A percentile compares a stretch with the other conserved stretches of the same genome.
Evolutionary conservation across 306 rosid genomes (phyloP).

Genomic region (Hippophae rhamnoides): DNA sequence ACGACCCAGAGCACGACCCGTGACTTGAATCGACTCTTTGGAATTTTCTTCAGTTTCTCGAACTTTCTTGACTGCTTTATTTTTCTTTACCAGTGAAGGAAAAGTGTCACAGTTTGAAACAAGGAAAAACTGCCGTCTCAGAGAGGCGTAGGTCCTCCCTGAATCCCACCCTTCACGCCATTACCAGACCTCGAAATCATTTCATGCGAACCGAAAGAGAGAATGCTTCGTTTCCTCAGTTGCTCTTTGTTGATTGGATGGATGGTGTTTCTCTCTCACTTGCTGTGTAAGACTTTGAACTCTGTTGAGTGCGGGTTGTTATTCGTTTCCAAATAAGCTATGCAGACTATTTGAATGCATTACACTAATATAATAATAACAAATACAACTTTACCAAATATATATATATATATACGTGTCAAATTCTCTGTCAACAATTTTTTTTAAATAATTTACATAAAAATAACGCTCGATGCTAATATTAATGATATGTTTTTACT

Average conservation of each 20-base stretch:
- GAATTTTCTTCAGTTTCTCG: constrained; percentile 8
- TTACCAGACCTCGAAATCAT: constrained; percentile 38
- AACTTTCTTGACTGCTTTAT: constrained; percentile 2
- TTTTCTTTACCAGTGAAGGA: neutral
- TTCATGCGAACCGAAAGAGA: constrained; percentile 2
- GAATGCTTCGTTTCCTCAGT: neutral
- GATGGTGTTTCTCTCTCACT: too few relatives aligned
- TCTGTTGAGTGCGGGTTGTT: too few relatives aligned
- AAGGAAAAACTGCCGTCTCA: constrained; percentile 16
- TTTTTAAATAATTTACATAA: too few relatives aligned
- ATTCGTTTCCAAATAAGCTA: too few relatives aligned
- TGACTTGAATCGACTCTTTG: constrained; percentile 10
- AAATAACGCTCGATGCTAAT: too few relatives aligned
- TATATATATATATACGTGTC: too few relatives aligned
- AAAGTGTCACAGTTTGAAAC: neutral
- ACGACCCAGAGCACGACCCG: constrained; percentile 30
- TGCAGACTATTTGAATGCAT: too few relatives aligned
- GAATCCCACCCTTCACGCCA: constrained; percentile 30
- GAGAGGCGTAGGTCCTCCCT: constrained; percentile 38
- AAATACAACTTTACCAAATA: too few relatives aligned
- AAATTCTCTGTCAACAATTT: too few relatives aligned
- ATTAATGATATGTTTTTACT: too few relatives aligned
- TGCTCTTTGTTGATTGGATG: neutral
- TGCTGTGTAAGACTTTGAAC: too few relatives aligned
- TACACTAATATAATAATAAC: too few relatives aligned